phyloP scores from a whole-genome alignment of 257 asterid genomes.

The Solanum phureja region DNA sequence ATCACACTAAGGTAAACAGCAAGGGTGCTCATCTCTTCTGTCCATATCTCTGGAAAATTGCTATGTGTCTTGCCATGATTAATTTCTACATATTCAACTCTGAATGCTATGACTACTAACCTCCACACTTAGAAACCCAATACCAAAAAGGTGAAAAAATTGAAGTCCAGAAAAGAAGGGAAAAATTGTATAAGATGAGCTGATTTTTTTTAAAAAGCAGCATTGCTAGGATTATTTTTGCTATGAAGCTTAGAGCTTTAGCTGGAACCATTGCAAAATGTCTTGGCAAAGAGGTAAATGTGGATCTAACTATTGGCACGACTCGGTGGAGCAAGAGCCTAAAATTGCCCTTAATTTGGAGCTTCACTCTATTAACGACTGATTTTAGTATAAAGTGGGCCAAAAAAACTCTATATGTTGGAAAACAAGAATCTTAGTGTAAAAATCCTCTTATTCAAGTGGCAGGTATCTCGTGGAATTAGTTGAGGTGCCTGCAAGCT shows the following conservation, averaged over 20 bases:
- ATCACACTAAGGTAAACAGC: conserved; percentile 59
- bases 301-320: neutral
- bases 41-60: neutral
- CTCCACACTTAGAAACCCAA: neutral
- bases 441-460: neutral
- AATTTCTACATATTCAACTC: neutral
- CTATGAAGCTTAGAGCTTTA: neutral
- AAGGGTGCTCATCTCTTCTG: neutral
- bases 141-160: neutral
- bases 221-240: neutral
- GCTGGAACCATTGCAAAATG: neutral
- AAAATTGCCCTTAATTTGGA: neutral
- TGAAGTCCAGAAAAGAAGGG: neutral
- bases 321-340: neutral
- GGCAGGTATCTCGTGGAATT: neutral
- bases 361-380: neutral
- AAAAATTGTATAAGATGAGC: neutral
- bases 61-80: neutral
- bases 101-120: neutral
- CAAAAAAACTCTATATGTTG: neutral
- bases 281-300: neutral
- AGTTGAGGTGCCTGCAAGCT: neutral
- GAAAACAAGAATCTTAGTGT: neutral
- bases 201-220: rapidly evolving
- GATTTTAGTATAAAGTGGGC: neutral